A percentile compares a stretch with the other conserved stretches of the same genome.
Evolutionary conservation across 176 grass and related monocot genomes (phyloP).

Genomic region (Oryza glumipatula): DNA sequence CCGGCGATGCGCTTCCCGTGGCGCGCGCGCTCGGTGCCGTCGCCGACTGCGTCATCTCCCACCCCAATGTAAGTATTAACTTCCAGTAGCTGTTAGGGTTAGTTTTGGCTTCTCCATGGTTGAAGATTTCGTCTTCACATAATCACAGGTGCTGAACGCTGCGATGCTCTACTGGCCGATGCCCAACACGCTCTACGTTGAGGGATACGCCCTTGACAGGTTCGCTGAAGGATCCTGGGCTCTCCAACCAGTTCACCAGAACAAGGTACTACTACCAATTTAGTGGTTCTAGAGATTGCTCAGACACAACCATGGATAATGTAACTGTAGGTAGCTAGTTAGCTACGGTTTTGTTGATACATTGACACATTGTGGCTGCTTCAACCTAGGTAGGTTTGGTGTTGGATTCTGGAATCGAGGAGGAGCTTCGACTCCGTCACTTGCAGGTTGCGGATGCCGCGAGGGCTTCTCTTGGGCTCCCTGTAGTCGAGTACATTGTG

Average conservation of each 20-base stretch:
- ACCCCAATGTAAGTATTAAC: slow-evolving; percentile 67
- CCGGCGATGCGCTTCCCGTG: slow-evolving; percentile 88
- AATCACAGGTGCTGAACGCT: slow-evolving; percentile 75
- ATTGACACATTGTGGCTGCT: slow-evolving; percentile 16
- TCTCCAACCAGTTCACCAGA: slow-evolving; percentile 83
- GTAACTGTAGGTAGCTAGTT: no score
- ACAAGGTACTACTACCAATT: slow-evolving; percentile 59
- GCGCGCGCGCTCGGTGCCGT: slow-evolving; percentile 64
- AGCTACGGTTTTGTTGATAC: background rate
- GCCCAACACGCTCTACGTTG: slow-evolving; percentile 79
- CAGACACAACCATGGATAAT: background rate
- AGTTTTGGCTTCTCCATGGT: background rate
- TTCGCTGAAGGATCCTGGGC: slow-evolving; percentile 82
- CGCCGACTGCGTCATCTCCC: slow-evolving; percentile 84
- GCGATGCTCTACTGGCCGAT: slow-evolving; percentile 96
- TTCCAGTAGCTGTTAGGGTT: background rate
- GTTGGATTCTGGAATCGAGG: slow-evolving; percentile 88
- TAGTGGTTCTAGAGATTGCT: background rate
- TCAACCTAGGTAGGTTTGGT: slow-evolving; percentile 81
- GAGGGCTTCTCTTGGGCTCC: slow-evolving; percentile 75
- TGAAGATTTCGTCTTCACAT: background rate
- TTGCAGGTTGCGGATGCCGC: slow-evolving; percentile 89
- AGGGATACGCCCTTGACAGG: slow-evolving; percentile 87
- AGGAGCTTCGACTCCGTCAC: slow-evolving; percentile 72
- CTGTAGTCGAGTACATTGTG: slow-evolving; percentile 72